phyloP scores from a whole-genome alignment of 768 basidiomycete genomes.

The Russula vinacea region DNA sequence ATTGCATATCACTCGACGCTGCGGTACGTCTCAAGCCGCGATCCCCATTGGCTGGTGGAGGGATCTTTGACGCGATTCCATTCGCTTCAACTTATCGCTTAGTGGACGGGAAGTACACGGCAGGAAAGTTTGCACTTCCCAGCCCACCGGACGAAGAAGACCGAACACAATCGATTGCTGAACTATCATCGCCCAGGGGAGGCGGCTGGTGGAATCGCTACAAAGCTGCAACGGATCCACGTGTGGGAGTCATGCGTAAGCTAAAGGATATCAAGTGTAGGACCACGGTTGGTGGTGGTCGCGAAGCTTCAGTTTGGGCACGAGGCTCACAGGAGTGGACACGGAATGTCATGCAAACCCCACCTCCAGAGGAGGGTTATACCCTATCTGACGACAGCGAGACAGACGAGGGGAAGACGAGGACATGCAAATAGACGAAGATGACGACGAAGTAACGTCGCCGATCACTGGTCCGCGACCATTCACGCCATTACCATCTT shows the following conservation, averaged over 20 bases:
- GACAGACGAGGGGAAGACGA: constrained; percentile 43
- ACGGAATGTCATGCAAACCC: constrained; percentile 33
- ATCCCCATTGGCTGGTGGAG: constrained; percentile 30
- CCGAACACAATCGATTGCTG: constrained; percentile 27
- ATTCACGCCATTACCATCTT: constrained; percentile 66
- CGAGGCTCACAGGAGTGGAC: constrained; percentile 51
- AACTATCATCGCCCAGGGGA: constrained; percentile 37
- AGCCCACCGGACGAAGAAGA: constrained; percentile 54
- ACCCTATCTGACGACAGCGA: constrained; percentile 36
- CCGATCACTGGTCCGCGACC: constrained; percentile 48
- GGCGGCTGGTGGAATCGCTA: constrained; percentile 55
- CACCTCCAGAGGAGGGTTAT: constrained; percentile 37
- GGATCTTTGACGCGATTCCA: constrained; percentile 67
- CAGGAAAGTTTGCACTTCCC: constrained; percentile 72
- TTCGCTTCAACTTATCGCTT: constrained; percentile 61
- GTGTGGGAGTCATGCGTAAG: constrained; percentile 63
- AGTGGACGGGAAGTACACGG: constrained; percentile 69
- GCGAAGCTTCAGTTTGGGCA: constrained; percentile 42
- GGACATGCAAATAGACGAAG: constrained; percentile 39
- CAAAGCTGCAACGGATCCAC: constrained; percentile 62
- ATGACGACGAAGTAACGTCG: constrained; percentile 29
- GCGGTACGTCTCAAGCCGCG: constrained; percentile 31
- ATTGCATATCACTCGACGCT: constrained; percentile 17
- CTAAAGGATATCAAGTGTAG: constrained; percentile 72
- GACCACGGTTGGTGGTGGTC: constrained; percentile 38